phyloP scores from a whole-genome alignment of 2,329 filamentous ascomycete genomes.

The Cladosporium sp. region DNA sequence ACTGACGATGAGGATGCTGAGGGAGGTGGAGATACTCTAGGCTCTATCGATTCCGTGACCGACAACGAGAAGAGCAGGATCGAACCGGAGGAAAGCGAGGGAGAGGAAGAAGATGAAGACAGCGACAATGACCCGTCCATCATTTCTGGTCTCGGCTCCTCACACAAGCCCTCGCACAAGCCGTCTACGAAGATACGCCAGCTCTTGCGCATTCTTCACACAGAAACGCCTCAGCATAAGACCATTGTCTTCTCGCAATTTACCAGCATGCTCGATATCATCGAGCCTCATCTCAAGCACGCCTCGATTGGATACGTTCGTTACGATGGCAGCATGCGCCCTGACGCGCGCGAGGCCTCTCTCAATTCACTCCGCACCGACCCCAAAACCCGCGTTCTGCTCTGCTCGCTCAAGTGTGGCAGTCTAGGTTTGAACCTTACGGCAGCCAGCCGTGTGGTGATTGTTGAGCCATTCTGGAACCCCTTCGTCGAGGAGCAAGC shows the following conservation, averaged over 20 bases:
- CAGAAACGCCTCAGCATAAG: conserved; percentile 78
- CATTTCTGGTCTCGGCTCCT: conserved; percentile 25
- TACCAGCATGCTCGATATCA: conserved; percentile 93
- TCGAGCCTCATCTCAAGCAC: conserved; percentile 81
- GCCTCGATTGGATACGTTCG: conserved; percentile 74
- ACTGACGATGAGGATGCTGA: conserved; percentile 85
- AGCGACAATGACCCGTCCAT: conserved; percentile 24
- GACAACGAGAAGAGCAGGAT: conserved; percentile 47
- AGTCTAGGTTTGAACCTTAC: conserved; percentile 91
- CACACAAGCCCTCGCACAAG: conserved; percentile 42
- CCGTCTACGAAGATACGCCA: conserved; percentile 89
- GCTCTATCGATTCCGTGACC: conserved; percentile 62
- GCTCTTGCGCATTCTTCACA: conserved; percentile 72
- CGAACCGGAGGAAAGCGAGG: conserved; percentile 37
- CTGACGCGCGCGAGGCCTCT: conserved; percentile 84
- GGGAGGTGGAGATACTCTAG: conserved; percentile 75
- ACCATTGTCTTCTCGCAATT: conserved; percentile 99
- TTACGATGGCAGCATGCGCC: conserved; percentile 93
- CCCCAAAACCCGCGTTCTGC: conserved; percentile 68
- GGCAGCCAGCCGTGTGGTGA: conserved; percentile 85
- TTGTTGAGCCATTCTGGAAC: conserved; percentile 98
- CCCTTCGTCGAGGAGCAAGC: conserved; percentile 97
- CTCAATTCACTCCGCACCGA: conserved; percentile 72
- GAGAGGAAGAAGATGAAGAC: conserved; percentile 35
- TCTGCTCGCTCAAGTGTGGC: conserved; percentile 92